Conservation (phyloP, 2,329 filamentous ascomycete species). For the Neofusicoccum umdonicola region DNA sequence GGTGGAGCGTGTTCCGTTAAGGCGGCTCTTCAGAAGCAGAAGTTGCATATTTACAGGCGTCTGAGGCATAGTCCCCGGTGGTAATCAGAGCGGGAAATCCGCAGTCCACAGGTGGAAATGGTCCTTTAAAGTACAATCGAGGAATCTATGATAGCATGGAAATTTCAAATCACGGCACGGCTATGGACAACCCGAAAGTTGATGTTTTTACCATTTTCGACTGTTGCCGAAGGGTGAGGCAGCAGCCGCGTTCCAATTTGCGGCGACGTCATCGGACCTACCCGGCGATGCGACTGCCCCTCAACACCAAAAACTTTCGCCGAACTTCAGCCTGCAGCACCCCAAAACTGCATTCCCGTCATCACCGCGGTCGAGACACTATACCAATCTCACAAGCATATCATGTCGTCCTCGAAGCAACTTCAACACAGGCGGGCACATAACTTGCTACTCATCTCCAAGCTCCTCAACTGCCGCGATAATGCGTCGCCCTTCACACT, state of each 20-base stretch:
- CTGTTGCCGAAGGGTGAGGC: not conserved
- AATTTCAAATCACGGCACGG: too few species aligned
- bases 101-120: too few species aligned
- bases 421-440: slow-evolving; percentile 70
- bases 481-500: slow-evolving; percentile 83
- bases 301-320: slow-evolving; percentile 13
- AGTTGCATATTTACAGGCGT: not conserved
- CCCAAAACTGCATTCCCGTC: not conserved
- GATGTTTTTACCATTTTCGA: too few species aligned
- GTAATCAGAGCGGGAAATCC: too few species aligned
- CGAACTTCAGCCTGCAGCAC: not conserved
- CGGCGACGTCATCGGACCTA: not conserved
- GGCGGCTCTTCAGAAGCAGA: too few species aligned
- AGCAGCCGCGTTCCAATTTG: not conserved
- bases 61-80: not conserved
- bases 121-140: too few species aligned
- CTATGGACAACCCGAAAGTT: too few species aligned
- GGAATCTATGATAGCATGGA: too few species aligned
- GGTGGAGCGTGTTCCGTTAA: too few species aligned
- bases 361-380: not conserved
- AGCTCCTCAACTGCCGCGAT: slow-evolving; percentile 70
- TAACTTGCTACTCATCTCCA: slow-evolving; percentile 78
- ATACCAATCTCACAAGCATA: not conserved
- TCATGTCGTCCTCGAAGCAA: slow-evolving; percentile 24
- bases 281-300: not conserved